These are phyloP conservation scores for Colletotrichum chlorophyti DNA, from an alignment of 2,329 filamentous ascomycete species.

Conservation along the genomic window DNA sequence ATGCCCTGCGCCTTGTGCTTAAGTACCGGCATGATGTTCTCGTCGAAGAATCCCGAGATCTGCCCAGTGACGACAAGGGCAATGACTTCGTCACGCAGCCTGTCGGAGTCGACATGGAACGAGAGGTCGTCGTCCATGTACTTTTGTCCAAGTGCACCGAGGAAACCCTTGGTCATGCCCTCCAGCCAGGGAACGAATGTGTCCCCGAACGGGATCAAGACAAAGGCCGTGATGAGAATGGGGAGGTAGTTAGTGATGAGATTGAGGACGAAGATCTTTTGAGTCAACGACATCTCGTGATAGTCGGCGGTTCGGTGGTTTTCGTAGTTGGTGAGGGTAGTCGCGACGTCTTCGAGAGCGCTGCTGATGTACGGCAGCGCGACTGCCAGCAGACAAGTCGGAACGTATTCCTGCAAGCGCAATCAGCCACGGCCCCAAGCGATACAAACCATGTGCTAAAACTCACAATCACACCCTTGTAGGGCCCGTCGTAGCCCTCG, in stretches of 20 bases:
- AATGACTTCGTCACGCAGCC: constrained; percentile 75
- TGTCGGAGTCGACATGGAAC: constrained; percentile 70
- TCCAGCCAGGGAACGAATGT: constrained; percentile 73
- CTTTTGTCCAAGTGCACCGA: constrained; percentile 51
- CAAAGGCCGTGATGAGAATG: constrained; percentile 77
- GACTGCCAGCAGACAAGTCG: constrained; percentile 73
- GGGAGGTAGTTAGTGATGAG: constrained; percentile 83
- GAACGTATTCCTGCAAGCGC: constrained; percentile 67
- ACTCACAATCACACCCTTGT: constrained; percentile 68
- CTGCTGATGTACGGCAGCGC: constrained; percentile 70
- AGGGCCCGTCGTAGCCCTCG: constrained; percentile 74
- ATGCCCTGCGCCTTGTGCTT: constrained; percentile 63
- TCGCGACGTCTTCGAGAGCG: constrained; percentile 68
- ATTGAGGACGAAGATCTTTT: constrained; percentile 79
- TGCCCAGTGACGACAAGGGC: constrained; percentile 78
- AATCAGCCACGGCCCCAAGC: constrained; percentile 3
- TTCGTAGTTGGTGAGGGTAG: constrained; percentile 71
- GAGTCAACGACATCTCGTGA: constrained; percentile 73
- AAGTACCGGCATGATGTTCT: constrained; percentile 72
- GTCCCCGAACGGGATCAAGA: constrained; percentile 78
- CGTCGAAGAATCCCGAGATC: constrained; percentile 74
- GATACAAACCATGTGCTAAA: background rate
- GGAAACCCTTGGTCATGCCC: constrained; percentile 59
- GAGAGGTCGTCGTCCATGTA: constrained; percentile 51
- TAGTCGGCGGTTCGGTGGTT: constrained; percentile 77